Base-by-base conservation (phyloP, 1,284 basidiomycete species). In the Microbotryomycetes sp. region DNA sequence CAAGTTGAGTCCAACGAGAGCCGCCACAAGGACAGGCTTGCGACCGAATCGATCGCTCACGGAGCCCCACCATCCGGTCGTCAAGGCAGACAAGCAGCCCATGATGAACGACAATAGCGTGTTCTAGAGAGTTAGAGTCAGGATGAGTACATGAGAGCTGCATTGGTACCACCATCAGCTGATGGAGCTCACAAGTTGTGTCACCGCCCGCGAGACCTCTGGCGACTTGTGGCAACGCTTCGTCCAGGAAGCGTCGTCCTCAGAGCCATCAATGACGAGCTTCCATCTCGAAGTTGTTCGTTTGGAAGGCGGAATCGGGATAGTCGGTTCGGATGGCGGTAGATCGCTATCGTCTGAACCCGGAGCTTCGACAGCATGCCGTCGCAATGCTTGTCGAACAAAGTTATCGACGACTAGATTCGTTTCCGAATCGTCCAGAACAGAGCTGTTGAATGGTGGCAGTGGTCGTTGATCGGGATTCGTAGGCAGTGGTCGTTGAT, bases 31-130 rank as follows among this genome's bases (percentile, higher is more conserved):
- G n/a, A 69, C 60, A 6, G 64, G 64, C 46, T 60, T 64, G 7
- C 67, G 59, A 12, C 66, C 66, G 56, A 49, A 32, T 19, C 63
- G 60, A 54, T 70, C 62, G 1, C 52, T 56, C 15, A 58, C 50
- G 5, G 64, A 49, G 14, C 68, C 68, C 60, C 64, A 71, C 52
- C 48, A 71, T 0, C 66, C 66, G 3, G 68, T 65, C 12, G 65
- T 67, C 4, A 64, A 16, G 0, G 59, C 52, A 28, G 62, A 65
- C 6, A 70, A 57, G 15, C 67, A 26, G 16, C 68, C 65, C 63
- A 65, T 69, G 9, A 62, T 25, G 1, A 70, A 42, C 1, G 67
- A 49, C 22, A 70, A 47, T 6, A 59, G 32, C 5, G 61, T 60
- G 2, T 55, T 48, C 63, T 68, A 54, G 46, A 25, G 28, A 3